Evolutionary conservation across 2,329 filamentous ascomycete species (phyloP), one percentile per base, ranked within the genome.

Genomic region (Talaromyces sp.): DNA sequence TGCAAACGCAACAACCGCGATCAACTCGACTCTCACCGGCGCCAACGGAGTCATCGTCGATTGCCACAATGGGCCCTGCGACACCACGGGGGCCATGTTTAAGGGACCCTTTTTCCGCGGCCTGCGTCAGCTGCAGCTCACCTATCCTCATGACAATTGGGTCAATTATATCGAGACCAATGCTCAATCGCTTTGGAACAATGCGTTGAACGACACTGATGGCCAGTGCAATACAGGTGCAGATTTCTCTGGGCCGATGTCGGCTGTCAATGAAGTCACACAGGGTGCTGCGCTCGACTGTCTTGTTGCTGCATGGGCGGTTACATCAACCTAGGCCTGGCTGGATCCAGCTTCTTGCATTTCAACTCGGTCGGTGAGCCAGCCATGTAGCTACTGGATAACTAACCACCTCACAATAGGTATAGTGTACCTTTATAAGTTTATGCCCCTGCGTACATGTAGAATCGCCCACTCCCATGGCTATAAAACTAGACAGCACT

Each of bases 271-370:
- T 40, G 54, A 56, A 18, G 54, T 28, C 12, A 56, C 31, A 3
- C 54, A 56, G 27, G 54, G 54, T 40, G 54, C 54, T 27, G 54
- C 54, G 14, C 54, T 56, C 10, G 54, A 56, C 30, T 56, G 54
- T 28, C 54, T 56, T 34, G 33, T 56, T 18, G 54, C 54, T 31
- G 54, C 54, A 40, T 56, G 54, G 54, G 54, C 54, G 5, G 54
- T 56, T 42, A 56, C 54, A 12, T 40, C 54, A 16, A 40, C 36
- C 36, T 40, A 40, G 36, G 23, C 23, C 23, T 23, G 23, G 23
- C 23, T 23, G 23, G 23, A 23, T 23, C 23, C 23, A 23, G 23
- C 23, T 23, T 1, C 23, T 23, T 23, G 23, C 23, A 7, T 8
- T 33, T 33, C 31, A 33, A 33, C 14, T 16, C 14, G 36, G 36